Evolutionary conservation across 179 eudicot genomes (phyloP).

Genomic region (Carnegiea gigantea): DNA sequence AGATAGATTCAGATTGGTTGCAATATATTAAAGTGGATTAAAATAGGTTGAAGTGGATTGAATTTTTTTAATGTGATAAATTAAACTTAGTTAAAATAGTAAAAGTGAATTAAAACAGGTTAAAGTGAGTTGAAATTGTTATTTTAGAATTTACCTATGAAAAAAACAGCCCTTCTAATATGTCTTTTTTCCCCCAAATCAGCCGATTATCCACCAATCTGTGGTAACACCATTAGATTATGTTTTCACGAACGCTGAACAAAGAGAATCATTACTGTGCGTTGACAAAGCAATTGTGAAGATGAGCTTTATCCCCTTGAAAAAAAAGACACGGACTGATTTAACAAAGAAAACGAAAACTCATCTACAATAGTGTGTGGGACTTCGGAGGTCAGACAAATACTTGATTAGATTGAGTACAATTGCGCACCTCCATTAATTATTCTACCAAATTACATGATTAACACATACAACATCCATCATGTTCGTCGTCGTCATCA

Average conservation of each 20-base stretch:
- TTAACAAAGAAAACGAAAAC: not conserved
- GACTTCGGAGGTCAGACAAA: no score
- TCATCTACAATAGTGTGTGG: not conserved
- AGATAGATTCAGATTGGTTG: no score
- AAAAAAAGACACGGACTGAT: no score
- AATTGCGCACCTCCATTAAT: conserved; percentile 21
- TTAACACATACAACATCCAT: conserved; percentile 5
- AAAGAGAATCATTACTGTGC: conserved; percentile 20
- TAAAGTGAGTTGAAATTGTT: no score
- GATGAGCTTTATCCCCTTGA: not conserved
- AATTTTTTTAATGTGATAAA: no score
- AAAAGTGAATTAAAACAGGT: no score
- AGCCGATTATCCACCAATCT: conserved; percentile 17
- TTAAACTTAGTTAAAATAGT: no score
- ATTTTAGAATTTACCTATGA: no score
- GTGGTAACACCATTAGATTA: conserved; percentile 10
- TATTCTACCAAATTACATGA: conserved; percentile 23
- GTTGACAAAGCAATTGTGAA: conserved; percentile 23
- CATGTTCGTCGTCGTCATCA: not conserved
- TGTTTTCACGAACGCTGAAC: not conserved
- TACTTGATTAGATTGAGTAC: conserved; percentile 23
- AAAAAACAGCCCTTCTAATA: not conserved
- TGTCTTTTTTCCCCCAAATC: not conserved
- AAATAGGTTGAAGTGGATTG: no score
- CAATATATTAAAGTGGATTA: no score